These are phyloP conservation scores for Coemansia sp. DNA, from an alignment of 192 early-diverging fungal genomes.

Conservation along the genomic window DNA sequence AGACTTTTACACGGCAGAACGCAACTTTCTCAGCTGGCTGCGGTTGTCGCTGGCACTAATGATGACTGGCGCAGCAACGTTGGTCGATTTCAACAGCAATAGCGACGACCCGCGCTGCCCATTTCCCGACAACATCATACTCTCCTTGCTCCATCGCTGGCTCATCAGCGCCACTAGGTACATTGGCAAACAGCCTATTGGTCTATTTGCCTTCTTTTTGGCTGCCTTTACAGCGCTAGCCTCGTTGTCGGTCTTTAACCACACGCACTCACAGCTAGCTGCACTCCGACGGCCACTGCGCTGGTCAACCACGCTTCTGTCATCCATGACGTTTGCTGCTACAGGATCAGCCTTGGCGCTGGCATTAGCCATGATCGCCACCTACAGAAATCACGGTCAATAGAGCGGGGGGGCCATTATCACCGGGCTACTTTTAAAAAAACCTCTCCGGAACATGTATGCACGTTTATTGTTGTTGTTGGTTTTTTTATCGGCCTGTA, in stretches of 20 bases:
- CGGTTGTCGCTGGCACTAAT: slow-evolving; percentile 32
- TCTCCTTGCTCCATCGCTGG: slow-evolving; percentile 10
- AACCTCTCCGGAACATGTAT: neutral
- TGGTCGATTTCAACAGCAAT: slow-evolving; percentile 9
- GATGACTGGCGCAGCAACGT: slow-evolving; percentile 30
- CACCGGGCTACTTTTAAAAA: neutral
- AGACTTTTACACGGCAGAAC: slow-evolving; percentile 48
- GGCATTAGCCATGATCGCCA: neutral
- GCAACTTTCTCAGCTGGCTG: slow-evolving; percentile 48
- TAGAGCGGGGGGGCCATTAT: neutral
- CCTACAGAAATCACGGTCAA: neutral
- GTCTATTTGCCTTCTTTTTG: slow-evolving; percentile 18
- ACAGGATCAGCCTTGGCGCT: slow-evolving; percentile 1
- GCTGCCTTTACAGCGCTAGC: slow-evolving; percentile 20
- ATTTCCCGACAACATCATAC: neutral
- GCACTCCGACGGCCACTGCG: slow-evolving; percentile 18
- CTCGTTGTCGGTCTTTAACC: slow-evolving; percentile 17
- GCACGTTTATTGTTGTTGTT: neutral
- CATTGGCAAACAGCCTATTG: neutral
- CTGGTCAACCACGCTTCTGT: slow-evolving; percentile 29
- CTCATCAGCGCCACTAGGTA: neutral
- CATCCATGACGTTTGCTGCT: slow-evolving; percentile 16
- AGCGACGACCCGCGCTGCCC: neutral
- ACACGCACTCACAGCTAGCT: slow-evolving; percentile 32
- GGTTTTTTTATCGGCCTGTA: neutral